phyloP scores from a whole-genome alignment of 2,329 filamentous ascomycete genomes.

The Verticillium albo-atrum region DNA sequence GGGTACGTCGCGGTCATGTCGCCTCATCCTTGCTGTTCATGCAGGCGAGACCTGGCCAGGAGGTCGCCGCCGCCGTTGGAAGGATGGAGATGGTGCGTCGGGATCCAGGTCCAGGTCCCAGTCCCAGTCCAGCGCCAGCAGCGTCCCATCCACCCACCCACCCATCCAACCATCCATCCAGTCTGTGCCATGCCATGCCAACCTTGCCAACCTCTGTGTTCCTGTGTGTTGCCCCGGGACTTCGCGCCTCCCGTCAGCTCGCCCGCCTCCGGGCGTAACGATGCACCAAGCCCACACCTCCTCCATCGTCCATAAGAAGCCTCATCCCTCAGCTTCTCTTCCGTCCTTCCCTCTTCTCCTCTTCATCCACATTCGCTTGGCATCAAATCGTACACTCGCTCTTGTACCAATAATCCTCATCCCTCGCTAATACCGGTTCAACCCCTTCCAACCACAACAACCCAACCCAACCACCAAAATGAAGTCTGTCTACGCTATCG shows the following conservation, averaged over 20 bases:
- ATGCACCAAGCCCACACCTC: neutral
- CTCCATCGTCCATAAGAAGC: constrained; percentile 8
- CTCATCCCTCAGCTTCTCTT: constrained; percentile 2
- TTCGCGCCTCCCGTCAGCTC: neutral
- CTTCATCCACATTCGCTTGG: constrained; percentile 4
- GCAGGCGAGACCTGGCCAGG: neutral
- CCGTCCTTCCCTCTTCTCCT: neutral
- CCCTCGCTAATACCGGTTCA: constrained; percentile 4
- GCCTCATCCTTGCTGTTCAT: neutral
- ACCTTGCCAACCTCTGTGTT: neutral
- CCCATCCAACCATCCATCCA: neutral
- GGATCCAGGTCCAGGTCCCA: neutral
- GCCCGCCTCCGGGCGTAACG: neutral
- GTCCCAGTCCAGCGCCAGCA: neutral
- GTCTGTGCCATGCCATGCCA: neutral
- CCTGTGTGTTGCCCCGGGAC: neutral
- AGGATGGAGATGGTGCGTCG: neutral
- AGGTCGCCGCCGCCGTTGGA: neutral
- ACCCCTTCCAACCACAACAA: constrained; percentile 6
- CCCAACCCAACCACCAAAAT: constrained; percentile 8
- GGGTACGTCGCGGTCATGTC: neutral
- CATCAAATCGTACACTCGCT: constrained; percentile 4
- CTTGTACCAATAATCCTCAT: constrained; percentile 4
- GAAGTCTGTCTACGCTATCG: constrained; percentile 18
- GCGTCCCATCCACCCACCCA: neutral